Evolutionary conservation across 208 protist species (phyloP), one percentile per base, ranked within the genome.

Genomic region (Leishmania aethiopica): DNA sequence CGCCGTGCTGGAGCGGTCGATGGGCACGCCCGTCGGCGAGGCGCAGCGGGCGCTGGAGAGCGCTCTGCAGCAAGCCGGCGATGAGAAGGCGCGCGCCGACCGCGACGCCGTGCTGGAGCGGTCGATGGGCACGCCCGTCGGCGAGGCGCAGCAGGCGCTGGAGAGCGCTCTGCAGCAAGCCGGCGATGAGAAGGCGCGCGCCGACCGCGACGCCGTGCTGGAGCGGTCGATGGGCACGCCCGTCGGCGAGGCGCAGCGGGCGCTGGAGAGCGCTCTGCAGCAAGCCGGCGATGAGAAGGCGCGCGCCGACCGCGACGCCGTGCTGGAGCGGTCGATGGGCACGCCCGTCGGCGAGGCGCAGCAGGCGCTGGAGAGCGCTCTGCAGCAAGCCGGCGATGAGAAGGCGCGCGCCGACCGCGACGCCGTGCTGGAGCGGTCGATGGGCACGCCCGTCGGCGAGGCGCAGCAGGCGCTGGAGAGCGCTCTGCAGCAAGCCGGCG

Each of bases 401-500:
- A 67, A 40, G 60, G n/a, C 40, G 60, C 60, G 32, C 32, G 60
- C 60, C 13, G 32, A 40, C 60, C 60, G 32, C 60, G 60, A 37
- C 60, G 22, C 60, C 32, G n/a, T 67, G 60, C 60, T 37, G 11
- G n/a, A 67, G 60, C 60, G 60, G 60, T 10, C 60, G 10, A 32
- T 67, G 60, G n/a, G 60, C 60, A 25, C n/a, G n/a, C 10, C 60
- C n/a, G 32, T 13, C 6, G 60, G 40, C n/a, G 60, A n/a, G n/a
- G n/a, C n/a, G n/a, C n/a, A n/a, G n/a, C n/a, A n/a, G n/a, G n/a
- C n/a, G n/a, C n/a, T n/a, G n/a, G n/a, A n/a, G n/a, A n/a, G n/a
- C n/a, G n/a, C n/a, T n/a, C n/a, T 67, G 60, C 60, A 67, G 60
- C 60, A 67, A 25, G 60, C 60, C n/a, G n/a, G n/a, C n/a, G n/a